Evolutionary conservation across 1,284 basidiomycete genomes (phyloP), one percentile per base, ranked within the genome.

Genomic region (Tilletiaria anomala): DNA sequence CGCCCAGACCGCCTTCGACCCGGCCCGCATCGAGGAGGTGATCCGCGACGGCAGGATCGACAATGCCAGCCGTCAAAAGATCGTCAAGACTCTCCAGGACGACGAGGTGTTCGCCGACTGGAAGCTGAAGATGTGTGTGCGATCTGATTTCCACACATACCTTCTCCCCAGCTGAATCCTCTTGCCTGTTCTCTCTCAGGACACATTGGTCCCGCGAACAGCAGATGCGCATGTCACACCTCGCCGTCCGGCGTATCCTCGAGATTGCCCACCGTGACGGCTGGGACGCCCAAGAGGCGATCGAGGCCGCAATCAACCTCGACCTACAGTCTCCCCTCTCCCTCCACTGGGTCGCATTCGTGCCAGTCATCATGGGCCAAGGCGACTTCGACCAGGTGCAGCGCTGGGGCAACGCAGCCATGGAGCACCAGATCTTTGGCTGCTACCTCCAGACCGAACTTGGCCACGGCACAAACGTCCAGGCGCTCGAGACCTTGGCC

Each of bases 401-500:
- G n/a, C 34, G 51, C 17, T 61, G 59, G 59, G 55, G 47, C 3
- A 37, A 48, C 29, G 44, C 49, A 32, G 59, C 61, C 20, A 62
- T 61, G 60, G 53, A 50, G 32, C 55, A 60, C 43, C 53, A 63
- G 45, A 61, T 60, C 34, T 37, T 68, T 35, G 58, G 58, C 18
- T 62, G 57, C 39, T 61, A 63, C 46, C 60, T 50, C 32, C 68
- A 69, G 50, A 69, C 68, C 6, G 68, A 69, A 43, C 54, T 85
- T 12, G 82, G 76, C 0, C 83, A 86, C 52, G 83, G 83, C 6
- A 60, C 56, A 18, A 60, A 60, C 35, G 57, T 62, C 6, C 56
- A 56, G 24, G 48, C 43, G 3, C 70, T 86, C 20, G 83, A 86
- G 67, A 85, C 83, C 0, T 83, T 78, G 0, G 80, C 82, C 4